These are phyloP conservation scores for Edaphochlamys debaryana DNA, from an alignment of 139 green algal species.

Conservation along the genomic window DNA sequence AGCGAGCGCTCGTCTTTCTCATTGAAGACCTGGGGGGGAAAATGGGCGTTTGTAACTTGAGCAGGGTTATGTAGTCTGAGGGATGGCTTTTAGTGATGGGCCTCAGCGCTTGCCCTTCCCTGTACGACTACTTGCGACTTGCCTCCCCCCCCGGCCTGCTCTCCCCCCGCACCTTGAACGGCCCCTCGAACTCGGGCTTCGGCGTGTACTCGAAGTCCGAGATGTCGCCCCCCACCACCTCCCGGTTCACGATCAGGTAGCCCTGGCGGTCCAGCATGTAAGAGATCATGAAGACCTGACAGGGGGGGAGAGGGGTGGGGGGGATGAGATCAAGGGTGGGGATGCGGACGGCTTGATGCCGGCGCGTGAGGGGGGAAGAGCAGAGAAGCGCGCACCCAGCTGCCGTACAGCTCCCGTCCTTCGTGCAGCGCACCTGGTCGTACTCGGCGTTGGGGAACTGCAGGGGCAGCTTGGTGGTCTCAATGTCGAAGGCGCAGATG, in stretches of 20 bases:
- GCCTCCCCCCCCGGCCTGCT: no score
- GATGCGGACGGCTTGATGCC: background rate
- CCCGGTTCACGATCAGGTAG: slow-evolving; percentile 96
- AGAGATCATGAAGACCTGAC: slow-evolving; percentile 97
- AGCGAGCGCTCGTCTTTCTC: slow-evolving; percentile 82
- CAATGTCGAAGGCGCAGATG: slow-evolving; percentile 98
- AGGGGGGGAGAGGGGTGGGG: background rate
- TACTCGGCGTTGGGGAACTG: slow-evolving; percentile 98
- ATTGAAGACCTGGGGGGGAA: slow-evolving; percentile 76
- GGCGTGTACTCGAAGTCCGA: slow-evolving; percentile 97
- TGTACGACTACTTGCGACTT: no score
- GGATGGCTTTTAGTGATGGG: no score
- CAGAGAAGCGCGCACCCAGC: no score
- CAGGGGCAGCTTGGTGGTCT: slow-evolving; percentile 99
- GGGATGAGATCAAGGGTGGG: background rate
- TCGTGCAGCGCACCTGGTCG: slow-evolving; percentile 77
- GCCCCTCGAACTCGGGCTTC: slow-evolving; percentile 93
- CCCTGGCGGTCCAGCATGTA: slow-evolving; percentile 98
- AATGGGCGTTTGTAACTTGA: no score
- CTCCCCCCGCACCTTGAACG: slow-evolving; percentile 95
- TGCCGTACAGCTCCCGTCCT: no score
- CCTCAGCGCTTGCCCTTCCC: no score
- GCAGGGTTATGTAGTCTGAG: no score
- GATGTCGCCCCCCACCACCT: slow-evolving; percentile 92
- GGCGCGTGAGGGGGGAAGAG: no score